These are phyloP conservation scores for Boehmeria nivea DNA, from an alignment of 306 rosid genomes.

Conservation along the genomic window DNA sequence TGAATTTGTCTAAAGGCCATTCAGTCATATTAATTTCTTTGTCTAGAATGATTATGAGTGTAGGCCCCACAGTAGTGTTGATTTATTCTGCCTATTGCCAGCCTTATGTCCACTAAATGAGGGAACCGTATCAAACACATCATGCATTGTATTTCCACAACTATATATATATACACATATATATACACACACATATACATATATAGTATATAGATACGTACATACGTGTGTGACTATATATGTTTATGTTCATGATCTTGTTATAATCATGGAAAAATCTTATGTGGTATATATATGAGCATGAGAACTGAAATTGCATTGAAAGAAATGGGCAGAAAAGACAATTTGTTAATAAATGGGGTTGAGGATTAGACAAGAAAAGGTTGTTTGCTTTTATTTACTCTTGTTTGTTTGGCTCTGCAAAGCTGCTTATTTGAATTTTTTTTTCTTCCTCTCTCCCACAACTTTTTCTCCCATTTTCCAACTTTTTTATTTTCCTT, in stretches of 20 bases:
- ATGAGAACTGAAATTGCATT: background rate
- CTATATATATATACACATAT: background rate
- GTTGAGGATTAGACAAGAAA: constrained; percentile 2
- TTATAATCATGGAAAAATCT: constrained; percentile 1
- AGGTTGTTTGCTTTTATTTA: constrained; percentile 10
- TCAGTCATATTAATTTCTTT: constrained; percentile 67
- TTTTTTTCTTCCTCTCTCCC: too few relatives aligned
- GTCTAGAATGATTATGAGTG: constrained; percentile 46
- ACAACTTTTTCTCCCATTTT: too few relatives aligned
- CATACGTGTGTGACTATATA: background rate
- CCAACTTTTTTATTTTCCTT: too few relatives aligned
- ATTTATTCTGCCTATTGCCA: constrained; percentile 34
- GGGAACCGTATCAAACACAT: constrained; percentile 6
- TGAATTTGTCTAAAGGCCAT: too few relatives aligned
- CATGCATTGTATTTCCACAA: background rate
- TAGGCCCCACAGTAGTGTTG: constrained; percentile 42
- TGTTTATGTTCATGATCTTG: background rate
- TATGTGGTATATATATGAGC: background rate
- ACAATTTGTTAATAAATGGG: constrained; percentile 3
- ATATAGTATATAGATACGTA: background rate
- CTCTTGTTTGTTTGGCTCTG: background rate
- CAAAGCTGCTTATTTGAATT: background rate
- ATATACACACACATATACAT: background rate
- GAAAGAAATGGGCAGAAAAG: constrained; percentile 4
- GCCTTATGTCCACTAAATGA: constrained; percentile 37